Evolutionary conservation across 805 yeast genomes (phyloP), one percentile per base, ranked within the genome.

Genomic region (Nadsonia fulvescens): DNA sequence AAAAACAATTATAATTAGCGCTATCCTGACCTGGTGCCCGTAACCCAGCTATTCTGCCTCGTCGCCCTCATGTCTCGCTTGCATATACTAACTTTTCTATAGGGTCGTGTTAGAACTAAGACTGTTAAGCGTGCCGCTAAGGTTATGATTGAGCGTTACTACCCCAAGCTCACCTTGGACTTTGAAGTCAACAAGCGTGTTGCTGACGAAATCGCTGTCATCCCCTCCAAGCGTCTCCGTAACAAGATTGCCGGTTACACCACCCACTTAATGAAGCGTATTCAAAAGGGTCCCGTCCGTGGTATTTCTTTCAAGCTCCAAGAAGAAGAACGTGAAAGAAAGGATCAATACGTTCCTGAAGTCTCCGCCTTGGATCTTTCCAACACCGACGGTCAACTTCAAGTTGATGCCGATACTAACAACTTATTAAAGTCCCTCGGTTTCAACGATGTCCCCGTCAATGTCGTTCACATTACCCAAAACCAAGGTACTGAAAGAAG

Each of bases 191-290:
- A 89, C 94, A 89, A 89, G 76, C 86, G 98, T 71, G 74, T 91
- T 60, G 76, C 94, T 53, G 76, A 81, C 54, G 94, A 91, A 66
- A 83, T 89, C 53, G 98, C 99, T 47, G 83, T 78, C 62, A 91
- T 89, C 58, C 95, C 86, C 64, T 81, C 98, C 55, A 89, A 89
- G 77, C 81, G 99, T 69, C 77, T 89, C 64, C 89, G 99, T 73
- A 89, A 89, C 89, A 89, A 89, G 81, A 91, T 89, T 55, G 98
- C 99, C 61, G 99, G 99, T 63, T 89, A 86, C 93, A 89, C 98
- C 65, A 89, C 98, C 56, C 99, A 89, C 66, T 75, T 89, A 64
- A 91, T 89, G 98, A 89, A 81, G 74, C 83, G 99, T 72, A 89
- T 89, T 58, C 96, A 91, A 69, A 89, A 86, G 74, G 99, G 99